Percentiles rank a stretch among this genome's conserved stretches.
phyloP scores from a whole-genome alignment of 2,329 filamentous ascomycete species.

The Pseudopyricularia javanii region DNA sequence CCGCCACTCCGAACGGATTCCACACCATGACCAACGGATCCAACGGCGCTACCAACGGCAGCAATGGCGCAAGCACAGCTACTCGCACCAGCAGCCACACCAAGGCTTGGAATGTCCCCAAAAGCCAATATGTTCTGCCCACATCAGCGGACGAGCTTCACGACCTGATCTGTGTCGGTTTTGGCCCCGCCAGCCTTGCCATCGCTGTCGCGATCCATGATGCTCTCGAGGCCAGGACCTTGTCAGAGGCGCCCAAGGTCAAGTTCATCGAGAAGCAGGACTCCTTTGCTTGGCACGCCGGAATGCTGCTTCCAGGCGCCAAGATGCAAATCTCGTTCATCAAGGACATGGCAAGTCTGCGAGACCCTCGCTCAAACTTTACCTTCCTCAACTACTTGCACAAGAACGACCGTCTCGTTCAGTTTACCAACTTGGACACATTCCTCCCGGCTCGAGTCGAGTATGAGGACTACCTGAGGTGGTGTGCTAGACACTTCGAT shows the following conservation, averaged over 20 bases:
- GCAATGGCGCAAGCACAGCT: conserved; percentile 1
- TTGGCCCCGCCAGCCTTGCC: conserved; percentile 81
- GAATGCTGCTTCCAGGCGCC: conserved; percentile 86
- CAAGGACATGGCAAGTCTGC: conserved; percentile 84
- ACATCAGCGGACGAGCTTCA: conserved; percentile 46
- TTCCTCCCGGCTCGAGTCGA: conserved; percentile 79
- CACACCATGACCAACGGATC: background rate
- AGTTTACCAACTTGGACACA: conserved; percentile 83
- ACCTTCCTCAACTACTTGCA: conserved; percentile 95
- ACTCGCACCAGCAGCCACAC: background rate
- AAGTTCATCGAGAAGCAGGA: conserved; percentile 80
- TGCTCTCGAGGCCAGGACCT: conserved; percentile 41
- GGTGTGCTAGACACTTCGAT: conserved; percentile 77
- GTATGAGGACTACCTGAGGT: conserved; percentile 91
- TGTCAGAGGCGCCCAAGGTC: conserved; percentile 50
- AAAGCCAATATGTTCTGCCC: conserved; percentile 16
- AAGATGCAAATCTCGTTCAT: conserved; percentile 98
- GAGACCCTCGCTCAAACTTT: conserved; percentile 80
- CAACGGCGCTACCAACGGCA: conserved; percentile 2
- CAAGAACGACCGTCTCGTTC: conserved; percentile 64
- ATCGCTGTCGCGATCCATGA: conserved; percentile 86
- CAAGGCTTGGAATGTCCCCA: conserved; percentile 3
- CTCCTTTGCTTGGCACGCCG: conserved; percentile 82
- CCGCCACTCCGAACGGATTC: background rate
- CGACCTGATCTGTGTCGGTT: conserved; percentile 83